Percentiles rank a stretch among this genome's conserved stretches.
Conservation (phyloP, 2,329 filamentous ascomycete species). For the Botrytis sinoallii region DNA sequence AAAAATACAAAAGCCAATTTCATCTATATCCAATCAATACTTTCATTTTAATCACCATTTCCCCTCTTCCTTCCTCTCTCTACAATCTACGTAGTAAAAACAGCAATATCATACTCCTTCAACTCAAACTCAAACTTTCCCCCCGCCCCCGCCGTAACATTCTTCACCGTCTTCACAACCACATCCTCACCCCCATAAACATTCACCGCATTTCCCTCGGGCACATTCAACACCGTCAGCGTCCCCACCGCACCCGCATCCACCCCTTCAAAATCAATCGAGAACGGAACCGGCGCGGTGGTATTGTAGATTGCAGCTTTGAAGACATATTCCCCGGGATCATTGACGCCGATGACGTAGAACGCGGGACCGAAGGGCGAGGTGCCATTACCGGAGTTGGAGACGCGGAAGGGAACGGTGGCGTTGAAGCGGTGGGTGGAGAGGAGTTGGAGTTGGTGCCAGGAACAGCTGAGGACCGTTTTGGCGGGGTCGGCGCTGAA, state of each 20-base stretch:
- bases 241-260: neutral
- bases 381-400: neutral
- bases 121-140: constrained; percentile 20
- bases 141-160: neutral
- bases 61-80: neutral
- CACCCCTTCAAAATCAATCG: constrained; percentile 19
- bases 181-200: constrained; percentile 12
- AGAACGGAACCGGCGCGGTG: constrained; percentile 10
- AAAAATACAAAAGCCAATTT: too few relatives aligned
- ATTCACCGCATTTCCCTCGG: constrained; percentile 6
- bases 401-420: constrained; percentile 16
- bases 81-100: constrained; percentile 16
- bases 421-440: constrained; percentile 13
- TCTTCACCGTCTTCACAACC: constrained; percentile 2
- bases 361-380: constrained; percentile 18
- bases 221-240: constrained; percentile 17
- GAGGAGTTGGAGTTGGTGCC: constrained; percentile 17
- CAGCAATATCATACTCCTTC: constrained; percentile 19
- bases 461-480: constrained; percentile 47
- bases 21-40: neutral
- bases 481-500: constrained; percentile 42
- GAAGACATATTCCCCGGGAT: constrained; percentile 12
- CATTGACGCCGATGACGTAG: constrained; percentile 15
- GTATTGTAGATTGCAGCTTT: constrained; percentile 21
- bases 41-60: neutral